These are phyloP conservation scores for Cenococcum geophilum DNA, from an alignment of 495 filamentous ascomycete species.

Conservation along the genomic window DNA sequence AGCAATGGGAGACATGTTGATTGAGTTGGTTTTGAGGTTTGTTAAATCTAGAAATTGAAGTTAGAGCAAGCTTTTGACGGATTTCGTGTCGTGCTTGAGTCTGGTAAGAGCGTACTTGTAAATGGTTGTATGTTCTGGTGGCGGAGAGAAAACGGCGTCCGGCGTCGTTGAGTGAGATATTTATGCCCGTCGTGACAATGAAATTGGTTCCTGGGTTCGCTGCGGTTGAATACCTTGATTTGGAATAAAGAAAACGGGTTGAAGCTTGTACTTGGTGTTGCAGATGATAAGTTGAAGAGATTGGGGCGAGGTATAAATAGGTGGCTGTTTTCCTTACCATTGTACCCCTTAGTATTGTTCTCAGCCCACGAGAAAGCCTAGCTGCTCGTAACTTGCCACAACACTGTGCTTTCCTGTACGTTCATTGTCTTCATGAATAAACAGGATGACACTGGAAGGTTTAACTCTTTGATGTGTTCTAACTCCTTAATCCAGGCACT, in stretches of 20 bases:
- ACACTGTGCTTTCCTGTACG: not conserved
- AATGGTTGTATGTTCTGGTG: constrained; percentile 7
- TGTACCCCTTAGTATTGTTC: constrained; percentile 8
- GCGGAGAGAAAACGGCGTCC: not conserved
- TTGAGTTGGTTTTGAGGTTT: not conserved
- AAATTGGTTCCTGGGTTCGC: not conserved
- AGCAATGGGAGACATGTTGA: constrained; percentile 1
- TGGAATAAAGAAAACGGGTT: not conserved
- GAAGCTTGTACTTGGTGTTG: not conserved
- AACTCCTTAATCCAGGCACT: not conserved
- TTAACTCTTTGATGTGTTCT: not conserved
- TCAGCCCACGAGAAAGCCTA: not conserved
- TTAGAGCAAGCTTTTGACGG: not conserved
- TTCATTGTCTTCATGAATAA: not conserved
- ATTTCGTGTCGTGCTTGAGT: not conserved
- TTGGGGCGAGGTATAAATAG: not conserved
- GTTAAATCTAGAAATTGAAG: not conserved
- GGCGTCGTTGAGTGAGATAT: not conserved
- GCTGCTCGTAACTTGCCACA: not conserved
- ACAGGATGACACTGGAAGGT: not conserved
- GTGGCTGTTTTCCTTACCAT: not conserved
- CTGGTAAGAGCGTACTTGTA: not conserved
- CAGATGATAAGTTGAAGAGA: not conserved
- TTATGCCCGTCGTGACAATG: not conserved
- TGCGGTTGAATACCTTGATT: not conserved